Percentiles rank a stretch among this genome's conserved stretches.
Conservation (phyloP, 257 asterid genomes). For the Solanum pimpinellifolium region DNA sequence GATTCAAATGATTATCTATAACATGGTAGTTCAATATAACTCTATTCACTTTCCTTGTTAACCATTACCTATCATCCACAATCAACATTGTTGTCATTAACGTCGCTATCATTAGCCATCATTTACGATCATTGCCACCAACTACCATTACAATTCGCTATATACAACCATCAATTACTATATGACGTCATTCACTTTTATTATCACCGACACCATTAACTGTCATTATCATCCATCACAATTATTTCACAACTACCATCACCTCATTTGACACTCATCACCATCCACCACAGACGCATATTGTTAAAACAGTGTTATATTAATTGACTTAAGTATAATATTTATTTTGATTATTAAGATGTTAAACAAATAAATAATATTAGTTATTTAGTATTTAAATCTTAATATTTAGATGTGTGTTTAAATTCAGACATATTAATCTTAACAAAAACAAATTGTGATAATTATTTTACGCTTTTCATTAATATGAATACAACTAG, state of each 20-base stretch:
- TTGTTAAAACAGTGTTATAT: no score
- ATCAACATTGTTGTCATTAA: neutral
- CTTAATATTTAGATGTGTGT: neutral
- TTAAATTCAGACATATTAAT: no score
- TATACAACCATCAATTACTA: neutral
- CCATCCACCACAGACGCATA: no score
- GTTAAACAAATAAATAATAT: no score
- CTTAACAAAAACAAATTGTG: no score
- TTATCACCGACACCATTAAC: neutral
- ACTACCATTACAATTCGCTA: neutral
- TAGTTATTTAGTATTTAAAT: no score
- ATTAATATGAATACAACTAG: no score
- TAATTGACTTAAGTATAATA: no score
- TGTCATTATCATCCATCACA: neutral
- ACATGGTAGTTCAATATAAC: neutral
- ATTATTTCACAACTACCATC: neutral
- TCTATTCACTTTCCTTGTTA: neutral
- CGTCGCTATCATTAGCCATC: neutral
- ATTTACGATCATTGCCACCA: neutral
- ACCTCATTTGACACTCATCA: no score
- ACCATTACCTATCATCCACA: neutral
- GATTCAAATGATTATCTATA: no score
- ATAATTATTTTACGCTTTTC: neutral
- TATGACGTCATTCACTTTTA: neutral
- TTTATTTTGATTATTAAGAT: no score